Conservation (phyloP, 441 rosid species). For the Breynia disticha region DNA sequence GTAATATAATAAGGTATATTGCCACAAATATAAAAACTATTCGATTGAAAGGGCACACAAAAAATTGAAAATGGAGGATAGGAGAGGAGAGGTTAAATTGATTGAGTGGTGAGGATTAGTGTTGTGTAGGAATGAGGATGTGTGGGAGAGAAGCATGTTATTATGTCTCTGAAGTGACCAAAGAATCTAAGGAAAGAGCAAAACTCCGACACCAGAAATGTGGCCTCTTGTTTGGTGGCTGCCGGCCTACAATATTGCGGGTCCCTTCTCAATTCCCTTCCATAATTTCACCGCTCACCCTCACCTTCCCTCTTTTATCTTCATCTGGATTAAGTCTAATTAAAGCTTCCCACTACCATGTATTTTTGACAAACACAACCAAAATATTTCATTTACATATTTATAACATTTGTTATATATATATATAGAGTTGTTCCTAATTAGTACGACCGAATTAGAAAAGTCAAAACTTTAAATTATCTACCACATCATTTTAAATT, state of each 20-base stretch:
- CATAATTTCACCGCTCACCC: conserved; percentile 23
- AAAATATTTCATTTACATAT: too few relatives aligned
- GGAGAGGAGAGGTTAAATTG: background rate
- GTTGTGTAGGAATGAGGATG: background rate
- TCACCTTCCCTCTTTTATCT: conserved; percentile 3
- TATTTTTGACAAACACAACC: too few relatives aligned
- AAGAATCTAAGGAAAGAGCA: conserved; percentile 14
- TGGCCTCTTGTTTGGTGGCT: conserved; percentile 37
- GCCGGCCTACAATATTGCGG: conserved; percentile 20
- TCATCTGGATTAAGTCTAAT: conserved; percentile 9
- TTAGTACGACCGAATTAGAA: too few relatives aligned
- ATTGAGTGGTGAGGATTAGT: conserved; percentile 3
- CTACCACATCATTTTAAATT: too few relatives aligned
- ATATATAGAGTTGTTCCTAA: too few relatives aligned
- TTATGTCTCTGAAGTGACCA: background rate
- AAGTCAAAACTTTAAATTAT: too few relatives aligned
- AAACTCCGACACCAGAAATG: conserved; percentile 27
- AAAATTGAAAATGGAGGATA: background rate
- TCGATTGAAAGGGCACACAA: background rate
- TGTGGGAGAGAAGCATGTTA: background rate
- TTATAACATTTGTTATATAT: too few relatives aligned
- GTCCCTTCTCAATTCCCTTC: conserved; percentile 14
- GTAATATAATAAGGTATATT: background rate
- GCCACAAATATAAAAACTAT: too few relatives aligned
- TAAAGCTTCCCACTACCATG: background rate